A percentile compares a stretch with the other conserved stretches of the same genome.
Evolutionary conservation across 2,329 filamentous ascomycete species (phyloP).

Genomic region (Aureobasidium sp.): DNA sequence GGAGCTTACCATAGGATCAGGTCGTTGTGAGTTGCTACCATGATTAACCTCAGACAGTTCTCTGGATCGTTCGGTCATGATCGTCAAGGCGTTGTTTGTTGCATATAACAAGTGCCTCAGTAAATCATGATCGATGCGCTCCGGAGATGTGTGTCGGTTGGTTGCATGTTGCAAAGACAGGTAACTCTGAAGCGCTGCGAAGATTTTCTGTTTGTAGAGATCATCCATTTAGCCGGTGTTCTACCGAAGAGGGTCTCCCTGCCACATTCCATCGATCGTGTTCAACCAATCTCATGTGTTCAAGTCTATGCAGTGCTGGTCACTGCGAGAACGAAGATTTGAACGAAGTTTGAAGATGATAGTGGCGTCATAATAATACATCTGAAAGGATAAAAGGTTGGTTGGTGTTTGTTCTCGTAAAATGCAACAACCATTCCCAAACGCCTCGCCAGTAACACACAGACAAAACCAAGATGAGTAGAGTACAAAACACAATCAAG

Average conservation of each 20-base stretch:
- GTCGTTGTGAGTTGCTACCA: neutral
- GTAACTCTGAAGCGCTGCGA: neutral
- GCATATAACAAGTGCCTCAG: neutral
- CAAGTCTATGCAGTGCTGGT: too few relatives aligned
- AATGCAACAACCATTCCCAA: neutral
- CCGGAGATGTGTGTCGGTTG: neutral
- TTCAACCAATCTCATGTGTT: too few relatives aligned
- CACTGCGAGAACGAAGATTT: too few relatives aligned
- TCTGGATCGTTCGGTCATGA: neutral
- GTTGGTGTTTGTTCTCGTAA: neutral
- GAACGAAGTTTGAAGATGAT: too few relatives aligned
- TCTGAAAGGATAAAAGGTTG: neutral
- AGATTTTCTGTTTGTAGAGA: neutral
- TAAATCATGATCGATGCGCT: neutral
- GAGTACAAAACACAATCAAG: neutral
- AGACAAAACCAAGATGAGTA: neutral
- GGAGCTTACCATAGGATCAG: neutral
- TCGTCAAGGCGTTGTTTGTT: neutral
- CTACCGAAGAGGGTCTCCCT: neutral
- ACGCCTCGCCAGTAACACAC: constrained; percentile 1
- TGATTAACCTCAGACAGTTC: neutral
- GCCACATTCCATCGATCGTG: neutral
- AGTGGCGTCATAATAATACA: neutral
- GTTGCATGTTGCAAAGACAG: neutral
- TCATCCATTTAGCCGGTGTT: neutral